A percentile compares a stretch with the other conserved stretches of the same genome.
Conservation (phyloP, 352 stramenopile genomes). For the Phytophthora syringae region DNA sequence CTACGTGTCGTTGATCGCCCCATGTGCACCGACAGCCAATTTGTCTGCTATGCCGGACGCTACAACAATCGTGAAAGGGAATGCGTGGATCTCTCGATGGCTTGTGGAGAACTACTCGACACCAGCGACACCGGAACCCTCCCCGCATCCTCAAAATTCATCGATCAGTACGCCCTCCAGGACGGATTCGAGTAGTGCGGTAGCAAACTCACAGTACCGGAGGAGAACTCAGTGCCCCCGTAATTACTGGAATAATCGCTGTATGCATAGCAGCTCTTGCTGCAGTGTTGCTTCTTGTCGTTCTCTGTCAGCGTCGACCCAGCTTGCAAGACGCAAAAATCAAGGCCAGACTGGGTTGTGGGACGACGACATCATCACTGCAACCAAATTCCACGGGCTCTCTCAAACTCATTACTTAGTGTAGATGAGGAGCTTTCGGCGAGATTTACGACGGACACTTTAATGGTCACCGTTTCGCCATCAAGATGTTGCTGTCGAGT, state of each 20-base stretch:
- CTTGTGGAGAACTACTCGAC: background rate
- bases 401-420: constrained; percentile 27
- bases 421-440: constrained; percentile 37
- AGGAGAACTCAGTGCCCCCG: too few relatives aligned
- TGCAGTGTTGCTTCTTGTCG: background rate
- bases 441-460: constrained; percentile 40
- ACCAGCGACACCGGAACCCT: too few relatives aligned
- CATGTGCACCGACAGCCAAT: background rate
- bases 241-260: too few relatives aligned
- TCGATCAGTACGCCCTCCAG: too few relatives aligned
- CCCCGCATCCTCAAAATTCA: too few relatives aligned
- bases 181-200: too few relatives aligned
- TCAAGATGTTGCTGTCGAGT: constrained; percentile 35
- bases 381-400: constrained; percentile 14
- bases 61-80: background rate
- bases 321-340: too few relatives aligned
- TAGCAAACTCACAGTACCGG: too few relatives aligned
- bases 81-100: background rate
- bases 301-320: background rate
- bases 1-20: too few relatives aligned
- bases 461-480: constrained; percentile 32
- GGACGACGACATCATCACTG: constrained; percentile 26
- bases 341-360: too few relatives aligned
- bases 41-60: background rate
- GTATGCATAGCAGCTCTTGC: too few relatives aligned